These are phyloP conservation scores for Orbilia blumenaviensis DNA, from an alignment of 2,329 filamentous ascomycete species.

Conservation along the genomic window DNA sequence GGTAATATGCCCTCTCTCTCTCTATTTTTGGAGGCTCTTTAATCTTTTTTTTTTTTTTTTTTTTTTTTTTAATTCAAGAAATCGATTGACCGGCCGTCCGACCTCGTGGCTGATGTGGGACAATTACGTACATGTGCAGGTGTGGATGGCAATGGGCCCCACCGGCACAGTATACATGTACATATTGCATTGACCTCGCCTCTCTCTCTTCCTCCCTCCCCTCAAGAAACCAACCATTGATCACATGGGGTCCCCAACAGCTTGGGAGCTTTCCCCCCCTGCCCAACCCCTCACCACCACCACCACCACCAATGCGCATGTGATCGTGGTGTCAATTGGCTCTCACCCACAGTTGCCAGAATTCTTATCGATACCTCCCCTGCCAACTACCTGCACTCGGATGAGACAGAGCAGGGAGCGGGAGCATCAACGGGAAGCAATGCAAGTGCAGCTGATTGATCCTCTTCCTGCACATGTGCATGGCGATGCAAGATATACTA, in stretches of 20 bases:
- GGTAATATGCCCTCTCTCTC: background rate
- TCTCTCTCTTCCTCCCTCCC: background rate
- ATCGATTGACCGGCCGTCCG: conserved; percentile 12
- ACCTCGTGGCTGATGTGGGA: conserved; percentile 51
- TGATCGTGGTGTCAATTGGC: conserved; percentile 24
- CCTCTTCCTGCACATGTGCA: background rate
- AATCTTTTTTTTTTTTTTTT: no score
- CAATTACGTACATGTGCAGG: conserved; percentile 52
- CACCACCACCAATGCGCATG: conserved; percentile 24
- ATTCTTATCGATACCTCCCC: conserved; percentile 32
- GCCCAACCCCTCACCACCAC: conserved; percentile 5
- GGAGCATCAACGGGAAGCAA: conserved; percentile 41
- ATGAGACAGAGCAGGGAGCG: conserved; percentile 36
- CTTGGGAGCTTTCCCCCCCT: background rate
- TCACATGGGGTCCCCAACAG: conserved; percentile 25
- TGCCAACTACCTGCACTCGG: background rate
- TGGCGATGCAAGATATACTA: conserved; percentile 14
- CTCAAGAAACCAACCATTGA: background rate
- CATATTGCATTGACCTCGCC: background rate
- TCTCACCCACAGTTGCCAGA: background rate
- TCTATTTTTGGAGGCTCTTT: conserved; percentile 32
- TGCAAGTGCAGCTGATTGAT: conserved; percentile 36
- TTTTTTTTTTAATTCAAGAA: no score
- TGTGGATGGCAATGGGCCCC: background rate
- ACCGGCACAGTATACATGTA: background rate